phyloP scores from a whole-genome alignment of 768 basidiomycete species.

The Boletus sp. region DNA sequence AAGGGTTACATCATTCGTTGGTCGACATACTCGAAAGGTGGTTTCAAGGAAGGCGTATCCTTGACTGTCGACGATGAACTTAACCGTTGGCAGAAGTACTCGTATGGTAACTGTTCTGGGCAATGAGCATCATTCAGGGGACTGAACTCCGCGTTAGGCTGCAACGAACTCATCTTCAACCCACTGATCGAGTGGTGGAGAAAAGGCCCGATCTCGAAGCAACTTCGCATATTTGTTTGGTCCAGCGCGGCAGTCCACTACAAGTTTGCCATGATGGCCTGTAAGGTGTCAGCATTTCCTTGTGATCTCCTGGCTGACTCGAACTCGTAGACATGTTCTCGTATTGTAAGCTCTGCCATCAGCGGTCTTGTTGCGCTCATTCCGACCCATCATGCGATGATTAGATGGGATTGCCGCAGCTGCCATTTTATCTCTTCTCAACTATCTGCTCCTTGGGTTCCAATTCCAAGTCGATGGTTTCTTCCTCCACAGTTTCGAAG shows the following conservation, averaged over 20 bases:
- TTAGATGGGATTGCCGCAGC: slow-evolving; percentile 62
- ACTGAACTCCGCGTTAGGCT: slow-evolving; percentile 32
- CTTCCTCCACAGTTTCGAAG: slow-evolving; percentile 78
- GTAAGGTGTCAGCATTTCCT: slow-evolving; percentile 26
- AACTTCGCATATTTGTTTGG: slow-evolving; percentile 77
- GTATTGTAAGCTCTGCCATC: slow-evolving; percentile 38
- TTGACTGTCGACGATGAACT: slow-evolving; percentile 89
- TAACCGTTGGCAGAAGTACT: slow-evolving; percentile 90
- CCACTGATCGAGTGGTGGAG: slow-evolving; percentile 78
- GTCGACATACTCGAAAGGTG: slow-evolving; percentile 85
- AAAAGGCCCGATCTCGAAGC: slow-evolving; percentile 79
- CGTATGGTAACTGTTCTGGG: slow-evolving; percentile 54
- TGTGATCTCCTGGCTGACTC: neutral
- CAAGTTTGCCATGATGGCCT: slow-evolving; percentile 66
- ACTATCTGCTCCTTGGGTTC: slow-evolving; percentile 77
- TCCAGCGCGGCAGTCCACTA: slow-evolving; percentile 75
- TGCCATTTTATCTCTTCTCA: slow-evolving; percentile 64
- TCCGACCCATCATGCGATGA: neutral
- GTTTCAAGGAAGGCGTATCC: slow-evolving; percentile 91
- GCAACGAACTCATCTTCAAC: slow-evolving; percentile 73
- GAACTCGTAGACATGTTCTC: slow-evolving; percentile 45
- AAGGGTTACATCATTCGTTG: slow-evolving; percentile 39
- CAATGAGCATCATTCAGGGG: neutral
- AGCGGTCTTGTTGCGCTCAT: neutral
- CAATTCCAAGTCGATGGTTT: slow-evolving; percentile 66